phyloP scores from a whole-genome alignment of 352 stramenopile genomes.

The Hyaloperonospora arabidopsidis region DNA sequence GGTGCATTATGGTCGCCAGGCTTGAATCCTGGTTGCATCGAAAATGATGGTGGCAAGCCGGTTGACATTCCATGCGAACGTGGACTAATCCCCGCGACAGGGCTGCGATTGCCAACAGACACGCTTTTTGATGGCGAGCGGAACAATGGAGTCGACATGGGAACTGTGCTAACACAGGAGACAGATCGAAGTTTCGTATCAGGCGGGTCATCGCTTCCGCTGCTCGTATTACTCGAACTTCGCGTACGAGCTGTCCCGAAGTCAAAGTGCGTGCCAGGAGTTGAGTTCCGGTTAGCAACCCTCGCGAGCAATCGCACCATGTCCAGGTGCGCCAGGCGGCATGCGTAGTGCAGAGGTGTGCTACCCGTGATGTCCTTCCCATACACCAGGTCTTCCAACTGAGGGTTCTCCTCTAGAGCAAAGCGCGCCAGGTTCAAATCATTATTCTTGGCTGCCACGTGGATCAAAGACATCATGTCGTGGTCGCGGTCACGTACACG shows the following conservation, averaged over 20 bases:
- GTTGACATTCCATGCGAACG: constrained; percentile 35
- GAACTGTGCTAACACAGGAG: constrained; percentile 39
- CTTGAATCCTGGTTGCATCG: constrained; percentile 47
- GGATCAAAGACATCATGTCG: constrained; percentile 83
- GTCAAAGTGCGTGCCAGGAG: constrained; percentile 39
- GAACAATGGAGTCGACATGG: constrained; percentile 27
- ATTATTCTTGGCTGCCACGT: constrained; percentile 84
- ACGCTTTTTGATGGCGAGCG: constrained; percentile 51
- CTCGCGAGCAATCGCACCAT: constrained; percentile 82
- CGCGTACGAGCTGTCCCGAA: constrained; percentile 42
- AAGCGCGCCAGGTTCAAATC: constrained; percentile 79
- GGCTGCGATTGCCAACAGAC: constrained; percentile 28
- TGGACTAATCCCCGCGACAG: constrained; percentile 19
- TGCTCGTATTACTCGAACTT: constrained; percentile 64
- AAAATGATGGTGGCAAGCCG: constrained; percentile 39
- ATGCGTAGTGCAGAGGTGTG: constrained; percentile 81
- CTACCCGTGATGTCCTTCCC: constrained; percentile 65
- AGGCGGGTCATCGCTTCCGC: constrained; percentile 30
- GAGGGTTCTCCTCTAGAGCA: constrained; percentile 68
- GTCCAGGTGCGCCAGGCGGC: constrained; percentile 64
- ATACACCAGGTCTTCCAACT: constrained; percentile 83
- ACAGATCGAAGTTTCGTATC: constrained; percentile 55
- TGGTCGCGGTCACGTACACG: constrained; percentile 65
- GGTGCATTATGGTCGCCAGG: constrained; percentile 40
- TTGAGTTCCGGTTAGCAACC: constrained; percentile 79